These are phyloP conservation scores for Torulaspora microellipsoides DNA, from an alignment of 805 yeast genomes.

Conservation along the genomic window DNA sequence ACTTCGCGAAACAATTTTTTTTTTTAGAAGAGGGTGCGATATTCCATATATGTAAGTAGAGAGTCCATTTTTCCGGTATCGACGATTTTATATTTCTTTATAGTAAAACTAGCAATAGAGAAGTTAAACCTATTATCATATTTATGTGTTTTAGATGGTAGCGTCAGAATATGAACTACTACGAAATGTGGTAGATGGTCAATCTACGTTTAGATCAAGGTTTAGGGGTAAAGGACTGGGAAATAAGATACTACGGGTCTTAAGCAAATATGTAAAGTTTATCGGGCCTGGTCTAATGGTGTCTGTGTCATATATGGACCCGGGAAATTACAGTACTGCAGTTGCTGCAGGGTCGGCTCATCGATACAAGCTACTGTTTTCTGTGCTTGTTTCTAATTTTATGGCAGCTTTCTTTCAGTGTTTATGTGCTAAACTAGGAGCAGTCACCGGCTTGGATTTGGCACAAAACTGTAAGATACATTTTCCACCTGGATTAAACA, in stretches of 20 bases:
- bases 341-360: constrained; percentile 91
- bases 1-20: too few species aligned
- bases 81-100: too few species aligned
- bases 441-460: constrained; percentile 88
- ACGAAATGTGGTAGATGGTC: constrained; percentile 1
- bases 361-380: constrained; percentile 71
- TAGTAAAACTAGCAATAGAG: too few species aligned
- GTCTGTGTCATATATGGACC: constrained; percentile 93
- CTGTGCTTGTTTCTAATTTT: constrained; percentile 72
- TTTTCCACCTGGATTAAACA: constrained; percentile 56
- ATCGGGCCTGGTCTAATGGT: constrained; percentile 98
- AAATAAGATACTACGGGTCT: constrained; percentile 12
- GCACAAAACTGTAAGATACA: constrained; percentile 83
- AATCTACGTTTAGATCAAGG: constrained; percentile 1
- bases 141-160: constrained; percentile 2
- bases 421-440: constrained; percentile 81
- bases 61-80: too few species aligned
- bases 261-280: constrained; percentile 52
- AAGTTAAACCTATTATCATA: too few species aligned
- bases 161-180: constrained; percentile 10
- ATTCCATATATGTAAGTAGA: too few species aligned
- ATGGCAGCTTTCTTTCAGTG: constrained; percentile 86
- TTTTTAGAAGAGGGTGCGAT: too few species aligned
- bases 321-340: constrained; percentile 94
- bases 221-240: constrained; percentile 3